phyloP scores from a whole-genome alignment of 78 protist species.

The Dictyostelium capitatum region DNA sequence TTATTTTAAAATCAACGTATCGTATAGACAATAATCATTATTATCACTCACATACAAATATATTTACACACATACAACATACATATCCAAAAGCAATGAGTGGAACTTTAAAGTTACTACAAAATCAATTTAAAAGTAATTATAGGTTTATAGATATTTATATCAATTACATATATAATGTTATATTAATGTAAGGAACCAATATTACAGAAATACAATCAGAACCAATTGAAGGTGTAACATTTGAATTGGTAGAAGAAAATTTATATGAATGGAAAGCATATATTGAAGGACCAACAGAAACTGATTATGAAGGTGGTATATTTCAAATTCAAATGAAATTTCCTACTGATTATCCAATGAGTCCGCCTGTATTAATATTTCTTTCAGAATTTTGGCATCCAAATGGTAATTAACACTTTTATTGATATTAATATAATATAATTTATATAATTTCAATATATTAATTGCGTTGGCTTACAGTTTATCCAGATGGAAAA shows the following conservation, averaged over 20 bases:
- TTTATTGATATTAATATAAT: no score
- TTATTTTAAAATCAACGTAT: no score
- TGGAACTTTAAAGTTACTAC: slow-evolving; percentile 26
- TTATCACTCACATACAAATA: no score
- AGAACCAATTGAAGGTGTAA: slow-evolving; percentile 72
- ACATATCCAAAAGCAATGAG: neutral
- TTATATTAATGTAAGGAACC: neutral
- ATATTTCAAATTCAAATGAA: slow-evolving; percentile 74
- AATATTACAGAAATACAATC: slow-evolving; percentile 44
- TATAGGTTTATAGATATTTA: no score
- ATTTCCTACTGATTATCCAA: slow-evolving; percentile 91
- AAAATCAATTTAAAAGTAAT: slow-evolving; percentile 52
- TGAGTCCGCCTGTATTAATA: slow-evolving; percentile 88
- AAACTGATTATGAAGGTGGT: slow-evolving; percentile 80
- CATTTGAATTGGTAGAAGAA: slow-evolving; percentile 48
- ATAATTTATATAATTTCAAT: no score
- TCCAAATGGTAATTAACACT: slow-evolving; percentile 90
- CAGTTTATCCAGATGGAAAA: slow-evolving; percentile 88
- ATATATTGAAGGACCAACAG: slow-evolving; percentile 80
- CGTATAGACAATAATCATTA: no score
- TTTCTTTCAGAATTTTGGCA: slow-evolving; percentile 90
- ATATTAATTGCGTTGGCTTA: neutral
- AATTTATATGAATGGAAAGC: slow-evolving; percentile 69
- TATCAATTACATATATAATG: no score
- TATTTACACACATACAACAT: no score